A percentile compares a stretch with the other conserved stretches of the same genome.
Conservation (phyloP, 225 moss, liverwort and hornwort genomes). For the Thuidium tamariscinum region DNA sequence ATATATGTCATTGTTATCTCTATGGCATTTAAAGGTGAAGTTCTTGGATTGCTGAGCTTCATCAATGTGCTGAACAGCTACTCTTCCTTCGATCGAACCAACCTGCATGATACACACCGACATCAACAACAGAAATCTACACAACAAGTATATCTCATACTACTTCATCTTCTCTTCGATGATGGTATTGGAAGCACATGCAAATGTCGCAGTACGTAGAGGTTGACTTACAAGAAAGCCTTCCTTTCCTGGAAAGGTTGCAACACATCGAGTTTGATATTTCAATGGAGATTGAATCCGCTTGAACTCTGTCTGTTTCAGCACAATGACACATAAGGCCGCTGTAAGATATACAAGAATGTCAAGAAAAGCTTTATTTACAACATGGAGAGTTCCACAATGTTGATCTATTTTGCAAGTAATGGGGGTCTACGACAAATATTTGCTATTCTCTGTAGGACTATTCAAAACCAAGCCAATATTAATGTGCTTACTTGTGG, state of each 20-base stretch:
- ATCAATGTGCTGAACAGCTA: constrained; percentile 97
- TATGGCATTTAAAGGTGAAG: constrained; percentile 97
- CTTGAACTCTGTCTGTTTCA: constrained; percentile 77
- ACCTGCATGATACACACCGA: constrained; percentile 30
- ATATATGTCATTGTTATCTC: constrained; percentile 97
- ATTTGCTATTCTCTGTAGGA: not conserved
- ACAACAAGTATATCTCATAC: not conserved
- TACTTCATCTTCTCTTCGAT: not conserved
- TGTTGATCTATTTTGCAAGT: not conserved
- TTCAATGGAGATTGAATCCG: constrained; percentile 82
- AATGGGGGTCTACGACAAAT: not conserved
- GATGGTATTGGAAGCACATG: not conserved
- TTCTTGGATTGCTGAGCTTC: constrained; percentile 92
- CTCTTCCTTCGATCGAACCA: constrained; percentile 96
- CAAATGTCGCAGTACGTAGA: not conserved
- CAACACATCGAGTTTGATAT: constrained; percentile 91
- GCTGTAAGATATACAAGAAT: not conserved
- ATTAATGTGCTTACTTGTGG: constrained; percentile 58
- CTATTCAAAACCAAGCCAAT: not conserved
- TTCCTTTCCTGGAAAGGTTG: constrained; percentile 90
- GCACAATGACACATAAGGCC: not conserved
- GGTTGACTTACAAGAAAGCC: constrained; percentile 62
- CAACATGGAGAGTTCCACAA: not conserved
- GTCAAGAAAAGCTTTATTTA: not conserved
- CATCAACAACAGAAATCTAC: not conserved